phyloP scores from a whole-genome alignment of 2,329 filamentous ascomycete species.

The Dactylellina drechsleri region DNA sequence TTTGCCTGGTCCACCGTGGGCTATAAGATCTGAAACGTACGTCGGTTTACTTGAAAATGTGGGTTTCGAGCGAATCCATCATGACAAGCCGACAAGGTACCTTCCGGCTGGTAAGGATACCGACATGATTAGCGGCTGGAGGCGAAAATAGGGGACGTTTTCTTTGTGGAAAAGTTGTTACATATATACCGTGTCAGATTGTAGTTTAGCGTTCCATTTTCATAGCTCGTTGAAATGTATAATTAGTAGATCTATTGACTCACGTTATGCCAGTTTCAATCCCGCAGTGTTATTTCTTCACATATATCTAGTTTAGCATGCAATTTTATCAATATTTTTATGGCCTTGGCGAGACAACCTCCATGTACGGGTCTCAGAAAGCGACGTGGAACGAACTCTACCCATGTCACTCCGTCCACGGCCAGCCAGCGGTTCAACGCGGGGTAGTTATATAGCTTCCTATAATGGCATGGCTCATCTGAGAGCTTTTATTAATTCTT shows the following conservation, averaged over 20 bases:
- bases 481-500: too few species aligned
- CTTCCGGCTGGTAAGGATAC: slow-evolving; percentile 60
- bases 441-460: slow-evolving; percentile 1
- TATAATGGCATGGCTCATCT: not conserved
- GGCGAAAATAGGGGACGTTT: slow-evolving; percentile 37
- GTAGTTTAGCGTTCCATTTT: not conserved
- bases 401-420: too few species aligned
- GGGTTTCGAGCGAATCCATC: slow-evolving; percentile 59
- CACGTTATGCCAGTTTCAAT: too few species aligned
- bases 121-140: slow-evolving; percentile 61
- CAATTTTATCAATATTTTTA: too few species aligned
- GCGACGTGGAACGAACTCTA: not conserved
- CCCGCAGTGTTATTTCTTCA: too few species aligned
- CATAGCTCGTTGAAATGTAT: not conserved
- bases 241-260: not conserved
- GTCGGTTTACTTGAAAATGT: slow-evolving; percentile 51
- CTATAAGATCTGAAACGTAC: slow-evolving; percentile 58
- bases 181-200: not conserved
- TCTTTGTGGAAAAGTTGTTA: too few species aligned
- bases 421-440: not conserved
- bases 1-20: slow-evolving; percentile 62
- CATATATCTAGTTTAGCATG: too few species aligned
- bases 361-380: not conserved
- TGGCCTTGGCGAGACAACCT: too few species aligned
- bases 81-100: slow-evolving; percentile 60